phyloP scores from a whole-genome alignment of 345 rosid genomes.

The Physaria fendleri region DNA sequence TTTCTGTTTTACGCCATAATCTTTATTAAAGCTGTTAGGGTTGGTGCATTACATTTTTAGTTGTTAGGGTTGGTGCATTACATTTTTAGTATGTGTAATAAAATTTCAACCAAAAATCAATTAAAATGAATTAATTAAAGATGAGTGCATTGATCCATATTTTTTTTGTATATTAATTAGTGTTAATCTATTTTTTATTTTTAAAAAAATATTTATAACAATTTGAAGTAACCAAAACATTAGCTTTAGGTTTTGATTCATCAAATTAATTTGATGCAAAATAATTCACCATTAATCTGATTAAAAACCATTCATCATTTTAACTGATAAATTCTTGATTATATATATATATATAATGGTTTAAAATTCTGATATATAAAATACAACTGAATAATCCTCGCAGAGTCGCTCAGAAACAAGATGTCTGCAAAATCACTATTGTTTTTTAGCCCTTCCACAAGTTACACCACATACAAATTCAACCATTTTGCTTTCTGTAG shows the following conservation, averaged over 20 bases:
- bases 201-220: no score
- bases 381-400: background rate
- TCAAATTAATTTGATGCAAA: background rate
- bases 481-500: background rate
- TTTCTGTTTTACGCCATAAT: no score
- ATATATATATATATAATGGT: background rate
- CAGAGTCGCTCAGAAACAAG: constrained; percentile 6
- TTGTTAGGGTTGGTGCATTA: constrained; percentile 17
- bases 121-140: no score
- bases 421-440: background rate
- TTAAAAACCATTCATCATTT: background rate
- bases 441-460: background rate
- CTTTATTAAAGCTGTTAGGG: no score
- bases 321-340: background rate
- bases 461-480: constrained; percentile 9
- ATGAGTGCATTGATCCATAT: no score
- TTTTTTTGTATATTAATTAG: no score
- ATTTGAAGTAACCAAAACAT: constrained; percentile 11
- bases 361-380: background rate
- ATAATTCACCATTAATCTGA: background rate
- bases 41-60: constrained; percentile 20
- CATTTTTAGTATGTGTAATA: no score
- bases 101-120: no score
- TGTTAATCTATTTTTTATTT: no score
- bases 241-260: background rate